Evolutionary conservation across 331 rosid genomes (phyloP), one percentile per base, ranked within the genome.

Genomic region (Acacia concinna): DNA sequence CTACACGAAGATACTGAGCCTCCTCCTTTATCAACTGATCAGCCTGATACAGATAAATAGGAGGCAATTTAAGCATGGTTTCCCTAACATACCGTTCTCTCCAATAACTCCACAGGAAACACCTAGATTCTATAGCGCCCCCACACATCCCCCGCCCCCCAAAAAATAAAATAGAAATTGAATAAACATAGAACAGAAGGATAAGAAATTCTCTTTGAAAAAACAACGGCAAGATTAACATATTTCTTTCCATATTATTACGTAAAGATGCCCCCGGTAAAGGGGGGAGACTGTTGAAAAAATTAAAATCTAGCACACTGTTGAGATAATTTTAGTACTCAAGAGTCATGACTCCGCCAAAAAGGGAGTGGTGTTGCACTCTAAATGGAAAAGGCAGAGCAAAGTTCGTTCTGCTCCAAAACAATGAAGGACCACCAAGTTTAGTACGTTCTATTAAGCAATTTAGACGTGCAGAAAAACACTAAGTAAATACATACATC

Each of bases 1-100:
- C 92, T 49, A 82, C 87, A 80, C 90, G 84, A 78, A 94, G 87
- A 89, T 87, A 88, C 75, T 73, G 84, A 23, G 79, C 90, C 88
- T 94, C 98, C 71, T 89, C 92, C 63, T 87, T 84, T 78, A 94
- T 89, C 86, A 89, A 82, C 76, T 80, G 71, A 83, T 84, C 97
- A 81, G 97, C 97, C 98, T 94, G 87, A 70, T 38, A 46, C 18
- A 37, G 7, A 23, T 84, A 51, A 85, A 65, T 37, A 81, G 46
- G 30, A 40, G 25, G 80, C 73, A 81, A 47, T 17, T 79, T 8
- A 14, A 35, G 73, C 52, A 70, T 71, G 20, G 54, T 15, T 47
- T 18, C n/a, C 62, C 31, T 44, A 14, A 38, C 57, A 56, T n/a
- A 8, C 10, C 44, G 77, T 43, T 84, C 54, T 30, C 66, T 69